phyloP scores from a whole-genome alignment of 176 grass and related monocot species.

The Musa itinerans region DNA sequence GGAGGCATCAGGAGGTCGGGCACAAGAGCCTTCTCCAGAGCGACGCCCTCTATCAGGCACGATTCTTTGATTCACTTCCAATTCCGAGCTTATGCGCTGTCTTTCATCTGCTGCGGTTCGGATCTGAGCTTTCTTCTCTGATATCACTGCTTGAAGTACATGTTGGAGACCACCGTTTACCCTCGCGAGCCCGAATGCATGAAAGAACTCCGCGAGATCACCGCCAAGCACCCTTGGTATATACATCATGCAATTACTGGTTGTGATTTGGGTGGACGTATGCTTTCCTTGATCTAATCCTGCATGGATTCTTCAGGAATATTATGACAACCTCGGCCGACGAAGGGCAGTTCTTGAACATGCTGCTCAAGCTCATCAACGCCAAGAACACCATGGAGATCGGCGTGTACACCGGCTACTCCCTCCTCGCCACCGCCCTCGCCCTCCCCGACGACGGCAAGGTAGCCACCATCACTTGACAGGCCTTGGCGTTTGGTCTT shows the following conservation, averaged over 20 bases:
- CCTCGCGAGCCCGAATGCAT: background rate
- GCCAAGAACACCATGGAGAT: conserved; percentile 1
- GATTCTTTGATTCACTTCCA: background rate
- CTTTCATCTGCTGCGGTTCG: too few relatives aligned
- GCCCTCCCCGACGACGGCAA: background rate
- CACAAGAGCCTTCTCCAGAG: conserved; percentile 1
- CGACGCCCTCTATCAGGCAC: background rate
- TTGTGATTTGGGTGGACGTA: background rate
- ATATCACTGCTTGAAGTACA: background rate
- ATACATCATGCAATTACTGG: background rate
- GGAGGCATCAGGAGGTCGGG: background rate
- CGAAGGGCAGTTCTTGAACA: conserved; percentile 4
- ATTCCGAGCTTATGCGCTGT: background rate
- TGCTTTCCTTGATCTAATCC: background rate
- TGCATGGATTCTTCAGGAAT: background rate
- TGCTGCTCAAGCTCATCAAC: background rate
- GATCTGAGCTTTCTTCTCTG: background rate
- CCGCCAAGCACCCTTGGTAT: background rate
- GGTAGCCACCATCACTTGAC: background rate
- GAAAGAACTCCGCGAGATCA: background rate
- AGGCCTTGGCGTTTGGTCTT: background rate
- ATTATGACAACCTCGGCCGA: background rate
- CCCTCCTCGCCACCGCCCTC: background rate
- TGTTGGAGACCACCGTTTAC: background rate
- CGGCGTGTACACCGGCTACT: background rate